Percentiles rank a stretch among this genome's conserved stretches.
phyloP scores from a whole-genome alignment of 495 filamentous ascomycete species.

The Penicillium ochrochloron region DNA sequence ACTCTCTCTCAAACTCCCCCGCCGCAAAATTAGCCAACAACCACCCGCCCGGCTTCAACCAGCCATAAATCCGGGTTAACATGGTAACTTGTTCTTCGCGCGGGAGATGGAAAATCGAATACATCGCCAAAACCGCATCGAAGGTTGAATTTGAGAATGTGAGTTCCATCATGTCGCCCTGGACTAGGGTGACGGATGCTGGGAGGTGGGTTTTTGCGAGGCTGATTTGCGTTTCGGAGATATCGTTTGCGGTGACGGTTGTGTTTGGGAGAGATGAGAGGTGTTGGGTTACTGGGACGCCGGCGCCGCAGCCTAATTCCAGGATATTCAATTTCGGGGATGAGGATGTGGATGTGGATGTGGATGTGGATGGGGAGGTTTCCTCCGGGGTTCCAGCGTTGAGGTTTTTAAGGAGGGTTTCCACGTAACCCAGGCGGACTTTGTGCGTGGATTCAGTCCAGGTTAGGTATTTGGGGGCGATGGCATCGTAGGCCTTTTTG shows the following conservation, averaged over 20 bases:
- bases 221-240: conserved; percentile 40
- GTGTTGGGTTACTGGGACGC: conserved; percentile 40
- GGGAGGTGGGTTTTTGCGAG: conserved; percentile 34
- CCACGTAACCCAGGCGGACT: conserved; percentile 36
- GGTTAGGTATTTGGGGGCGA: conserved; percentile 41
- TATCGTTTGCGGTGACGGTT: conserved; percentile 45
- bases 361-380: not conserved
- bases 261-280: conserved; percentile 22
- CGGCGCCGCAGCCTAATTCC: conserved; percentile 49
- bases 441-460: conserved; percentile 39
- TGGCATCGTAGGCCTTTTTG: conserved; percentile 44
- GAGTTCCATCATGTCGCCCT: conserved; percentile 49
- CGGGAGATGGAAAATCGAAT: conserved; percentile 52
- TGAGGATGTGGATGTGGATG: not conserved
- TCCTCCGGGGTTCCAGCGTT: too few species aligned
- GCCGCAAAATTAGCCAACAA: conserved; percentile 46
- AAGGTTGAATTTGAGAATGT: conserved; percentile 34
- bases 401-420: conserved; percentile 32
- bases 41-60: conserved; percentile 48
- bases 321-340: too few species aligned
- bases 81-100: conserved; percentile 43
- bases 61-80: conserved; percentile 36
- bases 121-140: conserved; percentile 48
- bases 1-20: conserved; percentile 23
- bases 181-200: conserved; percentile 26